A percentile compares a stretch with the other conserved stretches of the same genome.
These are phyloP conservation scores for Henckelia pumila DNA, from an alignment of 257 asterid species.

Conservation along the genomic window DNA sequence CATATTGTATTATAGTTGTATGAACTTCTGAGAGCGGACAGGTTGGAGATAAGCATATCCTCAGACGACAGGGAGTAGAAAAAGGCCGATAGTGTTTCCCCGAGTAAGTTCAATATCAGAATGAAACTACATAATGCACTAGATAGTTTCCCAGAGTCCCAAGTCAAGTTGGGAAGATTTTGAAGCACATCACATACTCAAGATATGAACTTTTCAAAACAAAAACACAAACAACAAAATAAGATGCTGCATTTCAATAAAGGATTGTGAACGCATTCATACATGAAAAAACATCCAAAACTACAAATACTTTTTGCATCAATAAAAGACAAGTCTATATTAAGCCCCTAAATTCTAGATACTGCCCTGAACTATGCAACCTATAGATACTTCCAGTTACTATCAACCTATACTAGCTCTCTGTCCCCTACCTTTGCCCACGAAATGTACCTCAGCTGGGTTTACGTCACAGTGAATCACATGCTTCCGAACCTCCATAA, in stretches of 20 bases:
- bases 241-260: constrained; percentile 17
- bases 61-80: constrained; percentile 17
- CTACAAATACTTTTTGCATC: constrained; percentile 23
- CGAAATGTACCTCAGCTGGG: constrained; percentile 30
- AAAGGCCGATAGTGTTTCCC: neutral
- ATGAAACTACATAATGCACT: constrained; percentile 9
- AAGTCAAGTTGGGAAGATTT: neutral
- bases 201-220: constrained; percentile 10
- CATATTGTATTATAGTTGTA: neutral
- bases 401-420: constrained; percentile 31
- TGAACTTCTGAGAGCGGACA: neutral
- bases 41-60: constrained; percentile 6
- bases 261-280: constrained; percentile 29
- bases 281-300: constrained; percentile 23
- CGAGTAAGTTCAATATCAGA: constrained; percentile 4
- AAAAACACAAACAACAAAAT: constrained; percentile 9
- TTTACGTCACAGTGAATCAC: constrained; percentile 14
- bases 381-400: constrained; percentile 11
- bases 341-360: constrained; percentile 26
- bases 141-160: constrained; percentile 14
- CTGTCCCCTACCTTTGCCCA: constrained; percentile 23
- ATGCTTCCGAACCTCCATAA: constrained; percentile 21
- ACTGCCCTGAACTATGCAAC: constrained; percentile 27
- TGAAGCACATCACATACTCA: constrained; percentile 10
- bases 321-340: constrained; percentile 19